Conservation (phyloP, 2,329 filamentous ascomycete species). For the Trichoderma sp. region DNA sequence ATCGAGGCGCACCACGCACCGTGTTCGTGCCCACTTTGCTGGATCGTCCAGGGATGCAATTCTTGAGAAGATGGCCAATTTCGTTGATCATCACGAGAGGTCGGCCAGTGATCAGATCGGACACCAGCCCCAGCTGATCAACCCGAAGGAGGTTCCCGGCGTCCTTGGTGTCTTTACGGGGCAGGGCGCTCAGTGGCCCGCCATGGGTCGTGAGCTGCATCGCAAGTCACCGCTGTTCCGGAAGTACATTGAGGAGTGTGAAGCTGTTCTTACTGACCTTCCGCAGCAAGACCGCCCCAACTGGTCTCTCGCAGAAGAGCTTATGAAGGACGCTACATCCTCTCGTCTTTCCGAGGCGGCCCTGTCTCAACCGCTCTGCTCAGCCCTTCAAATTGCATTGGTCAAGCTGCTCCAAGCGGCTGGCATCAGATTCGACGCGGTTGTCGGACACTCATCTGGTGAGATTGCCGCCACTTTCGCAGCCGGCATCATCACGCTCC, state of each 20-base stretch:
- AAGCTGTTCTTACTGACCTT: background rate
- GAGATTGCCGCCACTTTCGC: constrained; percentile 44
- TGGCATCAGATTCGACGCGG: constrained; percentile 27
- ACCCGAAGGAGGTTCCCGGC: background rate
- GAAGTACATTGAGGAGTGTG: background rate
- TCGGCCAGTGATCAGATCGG: background rate
- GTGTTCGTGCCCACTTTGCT: background rate
- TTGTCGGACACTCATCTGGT: constrained; percentile 35
- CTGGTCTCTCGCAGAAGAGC: constrained; percentile 11
- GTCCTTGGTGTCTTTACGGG: background rate
- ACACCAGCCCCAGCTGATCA: background rate
- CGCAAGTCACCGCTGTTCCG: background rate
- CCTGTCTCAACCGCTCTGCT: constrained; percentile 31
- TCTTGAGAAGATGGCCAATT: background rate
- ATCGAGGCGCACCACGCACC: background rate
- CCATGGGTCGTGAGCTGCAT: background rate
- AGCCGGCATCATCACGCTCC: background rate
- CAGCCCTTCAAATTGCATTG: constrained; percentile 33
- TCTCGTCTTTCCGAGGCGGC: constrained; percentile 30
- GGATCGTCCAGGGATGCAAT: background rate
- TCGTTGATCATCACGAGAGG: background rate
- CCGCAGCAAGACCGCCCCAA: background rate
- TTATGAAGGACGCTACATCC: background rate
- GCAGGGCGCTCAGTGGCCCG: background rate
- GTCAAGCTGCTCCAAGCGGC: constrained; percentile 28